Evolutionary conservation across 1,139 yeast species (phyloP).

Genomic region (Kodamaea ohmeri): DNA sequence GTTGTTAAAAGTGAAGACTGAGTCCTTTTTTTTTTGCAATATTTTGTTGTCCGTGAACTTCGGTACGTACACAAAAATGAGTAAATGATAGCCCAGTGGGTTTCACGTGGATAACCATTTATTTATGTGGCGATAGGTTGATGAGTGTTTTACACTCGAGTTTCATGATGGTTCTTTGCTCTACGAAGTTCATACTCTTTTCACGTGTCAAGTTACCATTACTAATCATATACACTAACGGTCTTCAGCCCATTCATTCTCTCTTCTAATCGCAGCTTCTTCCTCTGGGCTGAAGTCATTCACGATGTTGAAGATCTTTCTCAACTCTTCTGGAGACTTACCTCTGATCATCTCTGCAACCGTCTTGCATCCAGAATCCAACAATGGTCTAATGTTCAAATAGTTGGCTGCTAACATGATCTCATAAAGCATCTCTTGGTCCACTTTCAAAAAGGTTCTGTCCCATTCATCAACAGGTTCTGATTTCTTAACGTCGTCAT

Average conservation of each 20-base stretch:
- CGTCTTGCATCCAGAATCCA: constrained; percentile 94
- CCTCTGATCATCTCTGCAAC: constrained; percentile 98
- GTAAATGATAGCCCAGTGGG: neutral
- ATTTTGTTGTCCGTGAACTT: constrained; percentile 3
- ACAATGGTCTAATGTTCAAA: constrained; percentile 85
- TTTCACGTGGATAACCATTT: neutral
- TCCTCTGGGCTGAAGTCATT: constrained; percentile 98
- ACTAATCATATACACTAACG: constrained; percentile 41
- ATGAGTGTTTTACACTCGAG: neutral
- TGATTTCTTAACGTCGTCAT: constrained; percentile 70
- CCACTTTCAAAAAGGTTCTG: constrained; percentile 90
- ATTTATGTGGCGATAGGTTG: too few species aligned
- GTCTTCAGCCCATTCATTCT: constrained; percentile 99
- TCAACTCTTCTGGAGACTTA: constrained; percentile 92
- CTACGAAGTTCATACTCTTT: too few species aligned
- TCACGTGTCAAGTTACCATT: too few species aligned
- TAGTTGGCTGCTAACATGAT: constrained; percentile 95
- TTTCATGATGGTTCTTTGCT: neutral
- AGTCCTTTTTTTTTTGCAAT: constrained; percentile 7
- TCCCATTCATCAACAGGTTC: constrained; percentile 96
- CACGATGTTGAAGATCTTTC: constrained; percentile 92
- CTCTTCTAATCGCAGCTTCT: constrained; percentile 95
- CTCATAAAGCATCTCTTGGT: constrained; percentile 97
- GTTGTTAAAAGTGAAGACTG: constrained; percentile 5
- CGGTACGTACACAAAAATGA: neutral